phyloP scores from a whole-genome alignment of 2,329 filamentous ascomycete genomes.

The Alternaria panax region DNA sequence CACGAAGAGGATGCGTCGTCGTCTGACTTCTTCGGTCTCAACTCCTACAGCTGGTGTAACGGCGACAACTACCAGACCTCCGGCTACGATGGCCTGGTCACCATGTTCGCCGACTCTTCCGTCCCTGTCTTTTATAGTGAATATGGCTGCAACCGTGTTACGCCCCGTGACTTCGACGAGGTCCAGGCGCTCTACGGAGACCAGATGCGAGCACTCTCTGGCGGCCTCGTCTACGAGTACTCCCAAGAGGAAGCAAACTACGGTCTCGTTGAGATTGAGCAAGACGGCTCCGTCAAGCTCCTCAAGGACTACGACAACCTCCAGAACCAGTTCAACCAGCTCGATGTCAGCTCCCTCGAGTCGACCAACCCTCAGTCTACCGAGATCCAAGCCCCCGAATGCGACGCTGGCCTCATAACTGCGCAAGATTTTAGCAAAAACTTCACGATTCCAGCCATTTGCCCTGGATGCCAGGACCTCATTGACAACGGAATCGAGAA shows the following conservation, averaged over 20 bases:
- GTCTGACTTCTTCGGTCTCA: slow-evolving; percentile 78
- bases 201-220: slow-evolving; percentile 75
- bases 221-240: slow-evolving; percentile 83
- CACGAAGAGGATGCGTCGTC: slow-evolving; percentile 65
- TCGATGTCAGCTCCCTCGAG: slow-evolving; percentile 75
- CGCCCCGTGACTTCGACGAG: slow-evolving; percentile 77
- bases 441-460: slow-evolving; percentile 76
- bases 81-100: slow-evolving; percentile 68
- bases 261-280: slow-evolving; percentile 57
- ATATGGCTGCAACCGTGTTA: slow-evolving; percentile 73
- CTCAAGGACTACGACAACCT: slow-evolving; percentile 69
- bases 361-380: slow-evolving; percentile 65
- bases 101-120: slow-evolving; percentile 69
- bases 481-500: slow-evolving; percentile 78
- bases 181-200: slow-evolving; percentile 74
- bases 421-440: slow-evolving; percentile 72
- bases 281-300: slow-evolving; percentile 54
- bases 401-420: slow-evolving; percentile 71
- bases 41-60: slow-evolving; percentile 79
- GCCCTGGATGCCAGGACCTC: slow-evolving; percentile 73
- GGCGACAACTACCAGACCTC: slow-evolving; percentile 66
- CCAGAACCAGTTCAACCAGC: slow-evolving; percentile 74
- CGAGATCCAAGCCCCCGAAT: slow-evolving; percentile 66
- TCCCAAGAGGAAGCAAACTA: slow-evolving; percentile 72
- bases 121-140: slow-evolving; percentile 85